A percentile compares a stretch with the other conserved stretches of the same genome.
Conservation (phyloP, 2,329 filamentous ascomycete genomes). For the Cercospora sp. region DNA sequence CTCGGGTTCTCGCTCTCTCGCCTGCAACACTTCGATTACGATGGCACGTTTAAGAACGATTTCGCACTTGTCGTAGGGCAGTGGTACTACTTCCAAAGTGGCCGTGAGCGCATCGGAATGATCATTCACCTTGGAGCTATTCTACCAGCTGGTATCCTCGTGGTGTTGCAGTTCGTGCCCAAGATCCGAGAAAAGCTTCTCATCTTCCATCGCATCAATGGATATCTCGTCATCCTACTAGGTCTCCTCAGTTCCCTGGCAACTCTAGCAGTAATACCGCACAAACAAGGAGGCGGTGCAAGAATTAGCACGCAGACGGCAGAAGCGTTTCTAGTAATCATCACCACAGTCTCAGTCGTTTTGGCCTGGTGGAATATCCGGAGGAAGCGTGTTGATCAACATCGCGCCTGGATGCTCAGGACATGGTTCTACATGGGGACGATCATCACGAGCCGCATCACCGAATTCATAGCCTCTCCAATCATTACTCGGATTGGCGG, state of each 20-base stretch:
- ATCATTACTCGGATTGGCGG: neutral
- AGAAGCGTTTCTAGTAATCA: neutral
- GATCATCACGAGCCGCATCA: neutral
- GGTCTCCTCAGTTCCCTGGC: neutral
- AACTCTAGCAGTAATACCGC: neutral
- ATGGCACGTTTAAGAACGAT: neutral
- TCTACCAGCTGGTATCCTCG: neutral
- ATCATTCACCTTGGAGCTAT: neutral
- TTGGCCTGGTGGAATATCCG: neutral
- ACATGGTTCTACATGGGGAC: neutral
- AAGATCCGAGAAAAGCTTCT: neutral
- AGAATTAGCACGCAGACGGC: neutral
- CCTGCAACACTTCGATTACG: neutral
- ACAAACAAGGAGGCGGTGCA: neutral
- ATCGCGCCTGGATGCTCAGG: neutral
- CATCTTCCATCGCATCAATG: neutral
- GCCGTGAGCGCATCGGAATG: neutral
- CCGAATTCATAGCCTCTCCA: neutral
- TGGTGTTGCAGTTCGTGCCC: neutral
- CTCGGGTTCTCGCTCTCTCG: neutral
- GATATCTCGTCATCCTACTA: neutral
- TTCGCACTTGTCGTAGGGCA: neutral
- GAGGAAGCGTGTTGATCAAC: neutral
- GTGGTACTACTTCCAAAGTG: neutral
- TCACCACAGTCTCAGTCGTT: neutral